Percentiles rank a stretch among this genome's conserved stretches.
Conservation (phyloP, 495 filamentous ascomycete genomes). For the Elaphomyces granulatus region DNA sequence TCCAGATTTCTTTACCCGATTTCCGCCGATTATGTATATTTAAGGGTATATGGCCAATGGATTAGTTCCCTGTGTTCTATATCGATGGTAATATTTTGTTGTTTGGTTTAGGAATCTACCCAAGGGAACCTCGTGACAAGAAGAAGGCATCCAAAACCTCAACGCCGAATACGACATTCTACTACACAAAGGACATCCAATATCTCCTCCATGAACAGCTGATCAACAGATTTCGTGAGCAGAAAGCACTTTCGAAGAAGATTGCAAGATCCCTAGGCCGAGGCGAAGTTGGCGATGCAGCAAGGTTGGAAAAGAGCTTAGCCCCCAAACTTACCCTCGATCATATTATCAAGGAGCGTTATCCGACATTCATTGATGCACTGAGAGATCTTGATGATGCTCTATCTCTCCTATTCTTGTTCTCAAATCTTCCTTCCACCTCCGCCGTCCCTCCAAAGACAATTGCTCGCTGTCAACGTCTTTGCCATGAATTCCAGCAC, state of each 20-base stretch:
- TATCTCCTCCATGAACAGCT: slow-evolving; percentile 95
- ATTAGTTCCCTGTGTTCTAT: neutral
- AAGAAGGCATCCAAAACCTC: slow-evolving; percentile 90
- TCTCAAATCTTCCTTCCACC: slow-evolving; percentile 88
- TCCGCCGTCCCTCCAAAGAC: slow-evolving; percentile 79
- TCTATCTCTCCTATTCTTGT: slow-evolving; percentile 90
- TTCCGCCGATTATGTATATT: slow-evolving; percentile 97
- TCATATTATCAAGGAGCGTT: slow-evolving; percentile 94
- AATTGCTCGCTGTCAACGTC: slow-evolving; percentile 77
- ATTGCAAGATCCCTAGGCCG: slow-evolving; percentile 80
- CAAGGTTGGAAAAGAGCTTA: slow-evolving; percentile 67
- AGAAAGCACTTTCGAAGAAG: slow-evolving; percentile 93
- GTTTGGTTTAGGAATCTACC: slow-evolving; percentile 63
- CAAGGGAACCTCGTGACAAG: slow-evolving; percentile 87
- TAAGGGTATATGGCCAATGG: slow-evolving; percentile 60
- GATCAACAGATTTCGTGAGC: slow-evolving; percentile 89
- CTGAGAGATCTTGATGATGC: slow-evolving; percentile 93
- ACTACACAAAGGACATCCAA: slow-evolving; percentile 98
- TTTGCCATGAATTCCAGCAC: slow-evolving; percentile 91
- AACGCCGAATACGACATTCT: slow-evolving; percentile 86
- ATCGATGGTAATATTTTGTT: neutral
- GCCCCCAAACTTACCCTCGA: slow-evolving; percentile 79
- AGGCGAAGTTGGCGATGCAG: slow-evolving; percentile 78
- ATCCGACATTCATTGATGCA: slow-evolving; percentile 93
- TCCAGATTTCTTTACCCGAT: slow-evolving; percentile 92